A percentile compares a stretch with the other conserved stretches of the same genome.
Conservation (phyloP, 2,329 filamentous ascomycete genomes). For the Leptographium wingfieldii region DNA sequence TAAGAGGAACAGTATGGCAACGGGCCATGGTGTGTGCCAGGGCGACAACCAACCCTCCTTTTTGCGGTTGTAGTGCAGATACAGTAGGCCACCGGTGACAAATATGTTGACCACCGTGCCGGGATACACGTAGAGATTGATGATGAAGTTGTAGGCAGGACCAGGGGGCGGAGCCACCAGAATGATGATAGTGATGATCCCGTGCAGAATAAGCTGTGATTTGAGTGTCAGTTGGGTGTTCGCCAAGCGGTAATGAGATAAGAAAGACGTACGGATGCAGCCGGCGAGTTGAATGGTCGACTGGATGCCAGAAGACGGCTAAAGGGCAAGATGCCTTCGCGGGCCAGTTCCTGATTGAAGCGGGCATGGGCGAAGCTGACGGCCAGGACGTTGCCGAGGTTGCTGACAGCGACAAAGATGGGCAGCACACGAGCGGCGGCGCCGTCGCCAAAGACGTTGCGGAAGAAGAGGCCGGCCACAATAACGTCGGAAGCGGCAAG, state of each 20-base stretch:
- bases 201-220: background rate
- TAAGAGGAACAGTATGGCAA: conserved; percentile 35
- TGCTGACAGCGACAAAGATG: background rate
- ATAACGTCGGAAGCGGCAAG: conserved; percentile 39
- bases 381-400: conserved; percentile 3
- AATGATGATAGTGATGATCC: background rate
- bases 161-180: background rate
- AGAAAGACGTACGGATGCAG: background rate
- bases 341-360: conserved; percentile 53
- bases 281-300: background rate
- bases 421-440: conserved; percentile 36
- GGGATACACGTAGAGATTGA: conserved; percentile 2
- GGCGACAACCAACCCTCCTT: conserved; percentile 36
- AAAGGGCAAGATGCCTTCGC: conserved; percentile 55
- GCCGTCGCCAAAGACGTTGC: conserved; percentile 32
- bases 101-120: background rate
- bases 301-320: conserved; percentile 52
- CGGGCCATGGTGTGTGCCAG: conserved; percentile 36
- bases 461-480: conserved; percentile 44
- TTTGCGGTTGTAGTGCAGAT: background rate
- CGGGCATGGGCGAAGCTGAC: conserved; percentile 44
- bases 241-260: background rate
- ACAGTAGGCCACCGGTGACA: background rate
- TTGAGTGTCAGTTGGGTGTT: no score
- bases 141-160: conserved; percentile 1